Conservation (phyloP, 2,329 filamentous ascomycete genomes). For the Fusarium sp. region DNA sequence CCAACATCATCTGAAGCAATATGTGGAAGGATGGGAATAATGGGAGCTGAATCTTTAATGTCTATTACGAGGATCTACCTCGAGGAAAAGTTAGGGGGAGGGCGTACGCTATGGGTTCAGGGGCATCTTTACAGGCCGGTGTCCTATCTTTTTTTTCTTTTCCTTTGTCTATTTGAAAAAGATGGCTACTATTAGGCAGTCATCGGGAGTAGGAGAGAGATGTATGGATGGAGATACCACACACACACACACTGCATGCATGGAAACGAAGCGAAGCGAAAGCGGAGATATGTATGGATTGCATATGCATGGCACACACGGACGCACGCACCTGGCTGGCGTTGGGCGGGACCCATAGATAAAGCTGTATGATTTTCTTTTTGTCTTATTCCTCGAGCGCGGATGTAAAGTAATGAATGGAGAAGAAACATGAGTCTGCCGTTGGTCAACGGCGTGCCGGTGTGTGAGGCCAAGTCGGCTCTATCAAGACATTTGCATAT, state of each 20-base stretch:
- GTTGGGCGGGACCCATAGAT: constrained; percentile 31
- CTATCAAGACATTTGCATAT: background rate
- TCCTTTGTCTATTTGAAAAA: constrained; percentile 10
- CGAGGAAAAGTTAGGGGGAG: constrained; percentile 22
- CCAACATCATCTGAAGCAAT: constrained; percentile 53
- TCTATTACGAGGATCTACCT: constrained; percentile 34
- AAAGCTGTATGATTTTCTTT: constrained; percentile 14
- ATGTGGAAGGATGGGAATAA: background rate
- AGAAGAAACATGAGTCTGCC: constrained; percentile 14
- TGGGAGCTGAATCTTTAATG: constrained; percentile 34
- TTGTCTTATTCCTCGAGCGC: constrained; percentile 5
- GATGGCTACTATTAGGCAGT: constrained; percentile 13
- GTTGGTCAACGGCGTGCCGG: constrained; percentile 11
- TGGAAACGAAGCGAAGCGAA: constrained; percentile 25
- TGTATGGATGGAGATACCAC: constrained; percentile 31
- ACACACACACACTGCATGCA: constrained; percentile 30
- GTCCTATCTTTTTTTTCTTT: constrained; percentile 8
- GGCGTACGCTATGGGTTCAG: constrained; percentile 2
- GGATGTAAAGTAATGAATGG: constrained; percentile 21
- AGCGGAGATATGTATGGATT: constrained; percentile 7
- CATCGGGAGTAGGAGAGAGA: constrained; percentile 2
- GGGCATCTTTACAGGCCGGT: constrained; percentile 23
- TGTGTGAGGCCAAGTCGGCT: constrained; percentile 10
- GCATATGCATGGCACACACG: constrained; percentile 28
- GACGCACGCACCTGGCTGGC: constrained; percentile 24